Conservation (phyloP, 768 basidiomycete species). For the Lentinula guzmanii region DNA sequence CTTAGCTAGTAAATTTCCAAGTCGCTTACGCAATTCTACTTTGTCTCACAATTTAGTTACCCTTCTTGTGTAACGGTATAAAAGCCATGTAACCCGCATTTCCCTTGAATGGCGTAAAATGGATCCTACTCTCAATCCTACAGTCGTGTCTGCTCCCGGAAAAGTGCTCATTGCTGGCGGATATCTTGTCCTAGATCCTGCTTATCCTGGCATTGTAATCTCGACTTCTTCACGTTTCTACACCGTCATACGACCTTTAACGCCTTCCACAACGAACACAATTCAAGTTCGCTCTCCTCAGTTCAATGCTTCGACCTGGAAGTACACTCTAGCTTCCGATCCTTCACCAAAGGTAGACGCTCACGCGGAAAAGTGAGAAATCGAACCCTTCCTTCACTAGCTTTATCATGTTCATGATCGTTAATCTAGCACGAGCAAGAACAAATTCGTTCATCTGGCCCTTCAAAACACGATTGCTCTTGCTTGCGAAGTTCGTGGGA, state of each 20-base stretch:
- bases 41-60: not conserved
- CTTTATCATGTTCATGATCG: not conserved
- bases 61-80: not conserved
- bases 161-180: constrained; percentile 96
- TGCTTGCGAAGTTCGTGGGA: constrained; percentile 52
- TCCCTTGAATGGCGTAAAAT: constrained; percentile 22
- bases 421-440: constrained; percentile 43
- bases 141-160: constrained; percentile 85
- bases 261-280: constrained; percentile 21
- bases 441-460: constrained; percentile 92
- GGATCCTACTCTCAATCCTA: constrained; percentile 30
- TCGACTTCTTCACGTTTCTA: constrained; percentile 95
- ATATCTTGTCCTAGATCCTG: constrained; percentile 90
- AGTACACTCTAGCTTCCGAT: constrained; percentile 48
- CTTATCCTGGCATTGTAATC: constrained; percentile 81
- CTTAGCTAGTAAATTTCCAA: too few relatives aligned
- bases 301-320: constrained; percentile 78
- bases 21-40: not conserved
- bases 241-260: constrained; percentile 49
- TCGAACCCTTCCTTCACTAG: not conserved
- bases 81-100: not conserved
- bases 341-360: constrained; percentile 26
- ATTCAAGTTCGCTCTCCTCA: constrained; percentile 87
- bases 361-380: constrained; percentile 31
- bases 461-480: constrained; percentile 73